Percentiles rank a stretch among this genome's conserved stretches.
Conservation (phyloP, 1,284 basidiomycete species). For the Mrakiaceae sp. region DNA sequence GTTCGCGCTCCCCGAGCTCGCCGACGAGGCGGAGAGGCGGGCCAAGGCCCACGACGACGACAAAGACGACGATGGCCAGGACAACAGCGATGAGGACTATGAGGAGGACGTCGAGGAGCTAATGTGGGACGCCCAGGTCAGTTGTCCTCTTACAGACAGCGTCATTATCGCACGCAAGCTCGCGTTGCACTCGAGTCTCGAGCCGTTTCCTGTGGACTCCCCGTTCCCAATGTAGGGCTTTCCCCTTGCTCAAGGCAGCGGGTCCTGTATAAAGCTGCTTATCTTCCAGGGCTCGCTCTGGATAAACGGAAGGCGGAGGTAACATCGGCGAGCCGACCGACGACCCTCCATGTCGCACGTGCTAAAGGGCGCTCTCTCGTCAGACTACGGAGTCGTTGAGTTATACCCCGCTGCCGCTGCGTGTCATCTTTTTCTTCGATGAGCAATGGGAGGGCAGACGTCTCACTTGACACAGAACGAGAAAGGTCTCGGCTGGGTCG, state of each 20-base stretch:
- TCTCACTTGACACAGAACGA: background rate
- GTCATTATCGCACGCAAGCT: no score
- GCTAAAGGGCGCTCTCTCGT: no score
- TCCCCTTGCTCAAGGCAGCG: background rate
- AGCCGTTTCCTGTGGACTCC: background rate
- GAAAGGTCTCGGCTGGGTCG: no score
- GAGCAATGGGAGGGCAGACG: background rate
- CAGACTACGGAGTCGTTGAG: no score
- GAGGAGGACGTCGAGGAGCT: slow-evolving; percentile 5
- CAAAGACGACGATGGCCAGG: background rate
- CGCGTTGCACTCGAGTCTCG: background rate
- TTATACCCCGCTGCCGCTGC: no score
- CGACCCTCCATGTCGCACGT: no score
- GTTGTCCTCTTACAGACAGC: background rate
- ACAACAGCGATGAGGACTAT: background rate
- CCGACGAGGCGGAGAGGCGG: background rate
- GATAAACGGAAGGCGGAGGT: no score
- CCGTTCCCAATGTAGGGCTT: no score
- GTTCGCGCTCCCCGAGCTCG: background rate
- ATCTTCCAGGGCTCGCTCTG: background rate
- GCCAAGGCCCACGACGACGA: background rate
- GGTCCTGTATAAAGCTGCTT: background rate
- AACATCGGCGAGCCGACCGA: no score
- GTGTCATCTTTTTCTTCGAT: background rate
- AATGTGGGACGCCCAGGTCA: slow-evolving; percentile 2